Base-by-base conservation (phyloP, 225 moss, liverwort and hornwort species). In the Marchantia polymorpha region DNA sequence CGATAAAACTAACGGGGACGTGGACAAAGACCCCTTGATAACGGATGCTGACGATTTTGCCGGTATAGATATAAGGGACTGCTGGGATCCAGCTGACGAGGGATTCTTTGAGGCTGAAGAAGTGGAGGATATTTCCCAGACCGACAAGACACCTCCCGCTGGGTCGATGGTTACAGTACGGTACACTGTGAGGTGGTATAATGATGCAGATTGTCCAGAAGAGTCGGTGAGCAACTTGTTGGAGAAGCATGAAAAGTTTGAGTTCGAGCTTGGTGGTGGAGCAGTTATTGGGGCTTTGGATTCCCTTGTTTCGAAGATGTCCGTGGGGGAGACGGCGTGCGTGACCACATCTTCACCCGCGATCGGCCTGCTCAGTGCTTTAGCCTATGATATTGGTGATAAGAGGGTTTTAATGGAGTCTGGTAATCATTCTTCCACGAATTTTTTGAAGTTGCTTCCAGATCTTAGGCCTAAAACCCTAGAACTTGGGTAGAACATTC, bases 261-360 rank as follows among this genome's bases (percentile, higher is more conserved):
- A 90, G 54, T 95, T 99, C 79, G 99, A 99, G 81, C 90, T 99
- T 70, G 91, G 95, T 69, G 89, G 84, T 25, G 94, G 92, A 82
- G 93, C 89, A 81, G 93, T 91, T 4, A 85, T 92, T 26, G 87
- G 84, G 75, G 88, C 80, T 66, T 83, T 99, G 52, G 99, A 99
- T 82, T 61, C 84, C 27, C 82, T 89, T 58, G 90, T 93, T 65
- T 84, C 87, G 72, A 90, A 89, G 63, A 91, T 91, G 78, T 69
- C 55, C 53, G 90, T 95, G 49, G 99, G 93, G 30, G 90, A 91
- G 83, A 92, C 86, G 52, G 68, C 87, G 69, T 90, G 60, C 46
- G 88, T 95, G 82, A 80, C 73, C 73, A 72, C 89, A 46, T 25
- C 92, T 65, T 76, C 83, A 25, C 89, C 91, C 61, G 74, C 91